Evolutionary conservation across 805 yeast species (phyloP).

Genomic region (Lachancea thermotolerans): DNA sequence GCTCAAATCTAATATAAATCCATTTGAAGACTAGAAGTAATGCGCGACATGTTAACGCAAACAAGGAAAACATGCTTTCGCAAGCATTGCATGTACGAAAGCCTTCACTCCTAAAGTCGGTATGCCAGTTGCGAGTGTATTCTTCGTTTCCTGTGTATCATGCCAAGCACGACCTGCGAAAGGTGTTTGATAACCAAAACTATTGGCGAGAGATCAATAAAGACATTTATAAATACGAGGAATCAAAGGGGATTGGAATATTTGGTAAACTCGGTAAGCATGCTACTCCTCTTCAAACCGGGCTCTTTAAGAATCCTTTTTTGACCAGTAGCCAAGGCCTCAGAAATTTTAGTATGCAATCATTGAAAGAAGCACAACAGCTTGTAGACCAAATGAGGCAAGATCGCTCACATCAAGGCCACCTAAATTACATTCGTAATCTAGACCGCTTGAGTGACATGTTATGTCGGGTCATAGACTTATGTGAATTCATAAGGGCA

Average conservation of each 20-base stretch:
- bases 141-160: neutral
- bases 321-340: conserved; percentile 67
- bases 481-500: conserved; percentile 86
- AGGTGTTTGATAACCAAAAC: conserved; percentile 54
- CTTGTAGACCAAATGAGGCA: conserved; percentile 52
- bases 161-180: conserved; percentile 10
- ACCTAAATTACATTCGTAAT: conserved; percentile 47
- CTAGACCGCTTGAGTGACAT: conserved; percentile 83
- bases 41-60: too few relatives aligned
- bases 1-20: too few relatives aligned
- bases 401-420: conserved; percentile 39
- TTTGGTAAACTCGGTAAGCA: conserved; percentile 2
- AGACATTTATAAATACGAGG: conserved; percentile 12
- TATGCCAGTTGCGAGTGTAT: neutral
- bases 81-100: neutral
- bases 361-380: conserved; percentile 57
- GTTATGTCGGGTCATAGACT: conserved; percentile 85
- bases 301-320: conserved; percentile 70
- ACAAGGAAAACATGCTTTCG: too few relatives aligned
- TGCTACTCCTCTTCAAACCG: conserved; percentile 33
- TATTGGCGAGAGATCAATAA: conserved; percentile 50
- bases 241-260: conserved; percentile 4
- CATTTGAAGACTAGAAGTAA: too few relatives aligned
- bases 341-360: conserved; percentile 53
- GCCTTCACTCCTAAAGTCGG: neutral